Percentiles rank a stretch among this genome's conserved stretches.
These are phyloP conservation scores for Globisporangium heterothallicum DNA, from an alignment of 352 stramenopile species.

Conservation along the genomic window DNA sequence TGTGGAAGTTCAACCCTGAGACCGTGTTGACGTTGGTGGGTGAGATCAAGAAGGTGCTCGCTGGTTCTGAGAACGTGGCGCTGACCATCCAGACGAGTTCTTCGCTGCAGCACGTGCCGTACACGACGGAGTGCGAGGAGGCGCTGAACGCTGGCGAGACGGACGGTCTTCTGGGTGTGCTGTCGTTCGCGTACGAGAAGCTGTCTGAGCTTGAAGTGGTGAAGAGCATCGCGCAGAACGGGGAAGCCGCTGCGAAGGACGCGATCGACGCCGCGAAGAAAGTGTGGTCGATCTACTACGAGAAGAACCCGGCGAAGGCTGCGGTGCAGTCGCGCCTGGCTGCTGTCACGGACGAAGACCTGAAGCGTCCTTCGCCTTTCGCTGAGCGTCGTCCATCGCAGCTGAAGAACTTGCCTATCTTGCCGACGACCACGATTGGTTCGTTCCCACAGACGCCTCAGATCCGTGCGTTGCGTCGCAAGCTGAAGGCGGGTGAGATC, in stretches of 20 bases:
- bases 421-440: constrained; percentile 92
- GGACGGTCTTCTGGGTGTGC: constrained; percentile 61
- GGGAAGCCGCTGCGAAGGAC: constrained; percentile 40
- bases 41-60: constrained; percentile 60
- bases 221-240: constrained; percentile 62
- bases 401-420: constrained; percentile 58
- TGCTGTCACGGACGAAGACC: constrained; percentile 64
- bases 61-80: constrained; percentile 29
- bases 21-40: constrained; percentile 43
- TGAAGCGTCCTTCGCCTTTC: constrained; percentile 81
- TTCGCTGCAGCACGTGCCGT: constrained; percentile 89
- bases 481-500: constrained; percentile 83
- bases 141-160: constrained; percentile 68
- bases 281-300: constrained; percentile 65
- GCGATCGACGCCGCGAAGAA: constrained; percentile 60
- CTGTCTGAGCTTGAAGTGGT: constrained; percentile 82
- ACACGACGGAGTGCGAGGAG: constrained; percentile 75
- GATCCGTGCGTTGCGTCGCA: constrained; percentile 73
- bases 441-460: constrained; percentile 92
- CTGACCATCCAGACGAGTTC: constrained; percentile 86
- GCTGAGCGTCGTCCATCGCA: constrained; percentile 66
- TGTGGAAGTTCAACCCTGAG: constrained; percentile 87
- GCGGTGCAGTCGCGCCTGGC: constrained; percentile 52
- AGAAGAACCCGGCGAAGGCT: constrained; percentile 77
- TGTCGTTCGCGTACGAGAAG: constrained; percentile 90